Conservation (phyloP, 306 rosid genomes). For the Malus orientalis region DNA sequence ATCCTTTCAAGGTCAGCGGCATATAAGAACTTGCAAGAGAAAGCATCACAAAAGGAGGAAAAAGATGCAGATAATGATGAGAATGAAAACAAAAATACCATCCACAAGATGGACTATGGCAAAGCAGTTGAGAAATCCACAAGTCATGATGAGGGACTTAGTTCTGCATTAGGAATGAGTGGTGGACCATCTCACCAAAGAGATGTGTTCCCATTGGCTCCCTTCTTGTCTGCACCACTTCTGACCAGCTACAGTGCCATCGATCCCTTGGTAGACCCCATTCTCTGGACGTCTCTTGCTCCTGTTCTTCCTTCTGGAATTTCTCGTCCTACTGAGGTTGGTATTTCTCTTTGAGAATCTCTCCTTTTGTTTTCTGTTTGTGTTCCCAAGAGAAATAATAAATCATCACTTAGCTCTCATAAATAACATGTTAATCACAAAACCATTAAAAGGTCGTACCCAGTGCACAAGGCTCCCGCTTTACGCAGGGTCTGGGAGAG, state of each 20-base stretch:
- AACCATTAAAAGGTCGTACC: too few relatives aligned
- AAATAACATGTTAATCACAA: too few relatives aligned
- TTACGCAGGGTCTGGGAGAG: too few relatives aligned
- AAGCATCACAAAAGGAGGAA: conserved; percentile 60
- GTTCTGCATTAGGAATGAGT: conserved; percentile 58
- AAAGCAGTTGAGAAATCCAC: conserved; percentile 71
- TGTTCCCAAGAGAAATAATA: background rate
- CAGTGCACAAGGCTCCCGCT: too few relatives aligned
- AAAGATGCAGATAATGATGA: conserved; percentile 56
- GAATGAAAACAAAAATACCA: conserved; percentile 67
- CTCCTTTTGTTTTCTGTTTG: background rate
- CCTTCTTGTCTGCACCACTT: conserved; percentile 81
- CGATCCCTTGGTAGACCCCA: conserved; percentile 81
- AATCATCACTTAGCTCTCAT: background rate
- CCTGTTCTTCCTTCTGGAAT: conserved; percentile 69
- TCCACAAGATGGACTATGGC: conserved; percentile 72
- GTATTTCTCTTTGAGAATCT: conserved; percentile 19
- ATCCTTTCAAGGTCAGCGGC: conserved; percentile 86
- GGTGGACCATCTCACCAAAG: conserved; percentile 79
- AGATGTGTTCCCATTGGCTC: conserved; percentile 59
- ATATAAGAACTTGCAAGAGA: conserved; percentile 83
- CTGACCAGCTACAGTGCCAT: conserved; percentile 66
- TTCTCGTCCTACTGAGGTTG: conserved; percentile 72
- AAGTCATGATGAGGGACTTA: conserved; percentile 48
- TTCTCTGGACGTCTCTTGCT: conserved; percentile 79